Evolutionary conservation across 208 protist species (phyloP).

Genomic region (Novymonas esmeraldas): DNA sequence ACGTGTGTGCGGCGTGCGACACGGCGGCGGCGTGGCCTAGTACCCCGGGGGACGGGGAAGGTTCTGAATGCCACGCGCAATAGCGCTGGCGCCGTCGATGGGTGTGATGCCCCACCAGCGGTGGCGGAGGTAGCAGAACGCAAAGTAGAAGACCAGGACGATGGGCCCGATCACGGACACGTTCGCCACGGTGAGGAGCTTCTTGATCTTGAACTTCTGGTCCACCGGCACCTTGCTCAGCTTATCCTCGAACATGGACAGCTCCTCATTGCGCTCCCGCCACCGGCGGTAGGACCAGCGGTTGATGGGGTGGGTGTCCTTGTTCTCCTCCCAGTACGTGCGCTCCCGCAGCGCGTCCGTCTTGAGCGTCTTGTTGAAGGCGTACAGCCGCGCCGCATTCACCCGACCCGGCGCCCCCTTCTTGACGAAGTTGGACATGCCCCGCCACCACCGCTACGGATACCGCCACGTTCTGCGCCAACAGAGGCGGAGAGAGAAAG

Average conservation of each 20-base stretch:
- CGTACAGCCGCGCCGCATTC: slow-evolving; percentile 70
- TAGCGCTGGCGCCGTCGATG: slow-evolving; percentile 62
- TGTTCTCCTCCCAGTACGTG: slow-evolving; percentile 81
- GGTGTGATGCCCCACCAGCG: slow-evolving; percentile 77
- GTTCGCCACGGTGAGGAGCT: slow-evolving; percentile 80
- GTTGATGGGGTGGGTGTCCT: slow-evolving; percentile 84
- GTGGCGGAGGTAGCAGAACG: slow-evolving; percentile 72
- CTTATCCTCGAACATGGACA: slow-evolving; percentile 84
- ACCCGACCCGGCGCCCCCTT: slow-evolving; percentile 60
- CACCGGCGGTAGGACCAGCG: slow-evolving; percentile 80
- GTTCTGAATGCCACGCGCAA: slow-evolving; percentile 76
- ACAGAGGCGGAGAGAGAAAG: not conserved
- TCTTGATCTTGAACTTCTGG: slow-evolving; percentile 89
- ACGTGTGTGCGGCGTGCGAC: not conserved
- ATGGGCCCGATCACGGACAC: slow-evolving; percentile 73
- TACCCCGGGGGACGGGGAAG: slow-evolving; percentile 78
- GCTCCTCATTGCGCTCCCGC: slow-evolving; percentile 71
- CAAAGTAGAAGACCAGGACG: slow-evolving; percentile 64
- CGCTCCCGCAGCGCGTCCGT: slow-evolving; percentile 71
- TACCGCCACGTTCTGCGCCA: not conserved
- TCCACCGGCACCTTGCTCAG: slow-evolving; percentile 76
- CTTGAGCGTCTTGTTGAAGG: slow-evolving; percentile 86
- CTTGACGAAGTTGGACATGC: slow-evolving; percentile 66
- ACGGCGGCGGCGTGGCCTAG: no score
- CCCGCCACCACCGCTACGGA: no score